Evolutionary conservation across 2,329 filamentous ascomycete genomes (phyloP).

Genomic region (Talaromyces sp.): DNA sequence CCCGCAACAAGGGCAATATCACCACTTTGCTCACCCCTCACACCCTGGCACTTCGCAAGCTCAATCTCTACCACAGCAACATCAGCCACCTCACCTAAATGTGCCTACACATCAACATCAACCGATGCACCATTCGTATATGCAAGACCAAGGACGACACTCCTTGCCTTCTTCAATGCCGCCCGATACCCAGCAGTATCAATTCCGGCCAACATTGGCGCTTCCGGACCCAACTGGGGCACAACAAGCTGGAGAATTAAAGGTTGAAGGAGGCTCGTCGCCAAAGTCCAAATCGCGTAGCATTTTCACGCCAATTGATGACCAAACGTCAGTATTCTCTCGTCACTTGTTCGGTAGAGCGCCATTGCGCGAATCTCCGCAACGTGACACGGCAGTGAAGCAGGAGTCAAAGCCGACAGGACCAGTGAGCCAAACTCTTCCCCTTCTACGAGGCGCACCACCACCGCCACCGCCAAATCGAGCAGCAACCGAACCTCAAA

Average conservation of each 20-base stretch:
- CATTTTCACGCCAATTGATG: conserved; percentile 97
- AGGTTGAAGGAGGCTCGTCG: conserved; percentile 44
- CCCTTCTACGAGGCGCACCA: conserved; percentile 45
- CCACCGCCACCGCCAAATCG: conserved; percentile 55
- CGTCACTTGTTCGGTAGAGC: conserved; percentile 69
- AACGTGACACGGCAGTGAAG: conserved; percentile 42
- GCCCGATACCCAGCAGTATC: conserved; percentile 43
- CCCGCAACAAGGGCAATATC: conserved; percentile 43
- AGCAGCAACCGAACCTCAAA: conserved; percentile 46
- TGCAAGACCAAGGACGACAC: conserved; percentile 68
- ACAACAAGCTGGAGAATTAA: conserved; percentile 46
- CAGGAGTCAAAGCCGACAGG: conserved; percentile 35
- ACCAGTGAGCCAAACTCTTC: conserved; percentile 54
- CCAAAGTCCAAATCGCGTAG: conserved; percentile 76
- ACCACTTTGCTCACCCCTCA: conserved; percentile 36
- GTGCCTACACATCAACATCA: conserved; percentile 44
- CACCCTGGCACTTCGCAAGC: conserved; percentile 37
- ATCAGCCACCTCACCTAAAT: conserved; percentile 24
- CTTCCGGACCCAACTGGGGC: conserved; percentile 56
- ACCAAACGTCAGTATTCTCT: conserved; percentile 81
- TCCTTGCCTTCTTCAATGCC: conserved; percentile 70
- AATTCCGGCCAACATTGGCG: conserved; percentile 52
- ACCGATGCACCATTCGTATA: conserved; percentile 61
- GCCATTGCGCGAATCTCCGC: conserved; percentile 50
- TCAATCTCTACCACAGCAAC: conserved; percentile 39